These are phyloP conservation scores for Cornus florida DNA, from an alignment of 148 eudicot species.

Conservation along the genomic window DNA sequence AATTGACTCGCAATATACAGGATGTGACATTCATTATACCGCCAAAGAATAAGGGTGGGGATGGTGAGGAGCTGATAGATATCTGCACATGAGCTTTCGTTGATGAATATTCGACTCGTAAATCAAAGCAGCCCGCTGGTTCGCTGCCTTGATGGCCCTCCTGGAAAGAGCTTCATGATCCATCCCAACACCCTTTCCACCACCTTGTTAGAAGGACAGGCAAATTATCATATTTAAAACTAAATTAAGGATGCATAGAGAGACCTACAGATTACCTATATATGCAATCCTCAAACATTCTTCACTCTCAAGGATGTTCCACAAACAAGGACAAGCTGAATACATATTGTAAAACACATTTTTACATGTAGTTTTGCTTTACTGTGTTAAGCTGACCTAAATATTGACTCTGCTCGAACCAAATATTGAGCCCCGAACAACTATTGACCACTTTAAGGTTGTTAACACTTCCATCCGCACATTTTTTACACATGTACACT, in stretches of 20 bases:
- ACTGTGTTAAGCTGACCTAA: too few relatives aligned
- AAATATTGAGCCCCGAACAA: not conserved
- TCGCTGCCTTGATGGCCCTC: constrained; percentile 82
- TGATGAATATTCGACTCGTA: not conserved
- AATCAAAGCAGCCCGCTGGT: constrained; percentile 61
- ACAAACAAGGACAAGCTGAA: not conserved
- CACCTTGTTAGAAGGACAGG: constrained; percentile 44
- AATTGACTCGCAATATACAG: constrained; percentile 25
- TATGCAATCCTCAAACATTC: not conserved
- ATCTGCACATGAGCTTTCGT: constrained; percentile 9
- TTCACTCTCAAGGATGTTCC: not conserved
- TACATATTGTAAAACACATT: too few relatives aligned
- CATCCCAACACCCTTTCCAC: constrained; percentile 95
- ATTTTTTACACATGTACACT: not conserved
- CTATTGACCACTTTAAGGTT: not conserved
- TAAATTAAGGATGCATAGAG: too few relatives aligned
- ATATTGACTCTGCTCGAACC: not conserved
- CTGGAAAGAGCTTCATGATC: constrained; percentile 98
- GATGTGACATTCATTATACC: constrained; percentile 12
- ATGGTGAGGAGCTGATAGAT: constrained; percentile 6
- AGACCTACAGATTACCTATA: not conserved
- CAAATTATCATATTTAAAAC: not conserved
- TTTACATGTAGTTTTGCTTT: too few relatives aligned
- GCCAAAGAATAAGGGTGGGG: constrained; percentile 17
- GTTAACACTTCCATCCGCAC: not conserved